Base-by-base conservation (phyloP, 1,284 basidiomycete genomes). In the Apiotrichum montevideense region DNA sequence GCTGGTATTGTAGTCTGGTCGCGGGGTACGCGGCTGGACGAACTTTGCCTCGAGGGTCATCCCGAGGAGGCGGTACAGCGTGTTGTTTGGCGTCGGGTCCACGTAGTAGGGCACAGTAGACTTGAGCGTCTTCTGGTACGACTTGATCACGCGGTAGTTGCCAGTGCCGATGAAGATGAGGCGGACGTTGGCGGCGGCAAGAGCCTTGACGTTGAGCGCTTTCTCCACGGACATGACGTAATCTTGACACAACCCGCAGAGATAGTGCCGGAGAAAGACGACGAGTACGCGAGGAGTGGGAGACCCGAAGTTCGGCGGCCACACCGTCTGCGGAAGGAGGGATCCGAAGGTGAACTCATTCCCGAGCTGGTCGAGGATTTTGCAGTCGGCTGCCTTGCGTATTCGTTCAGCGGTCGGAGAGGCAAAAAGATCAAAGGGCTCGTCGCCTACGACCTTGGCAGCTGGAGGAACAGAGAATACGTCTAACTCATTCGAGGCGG, bases 191-290 rank as follows among this genome's bases (percentile, higher is more conserved):
- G 67, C 63, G 34, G 63, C 62, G 21, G 65, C 62, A 9, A 77
- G 52, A 1, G 66, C 66, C 2, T 62, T 63, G 3, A 67, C 64
- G 55, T 76, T 72, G 35, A 76, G 63, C 4, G 65, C 57, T 0
- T 66, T 57, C 7, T 77, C 55, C 2, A 68, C 70, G 7, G 69
- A 68, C 39, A 70, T 61, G 6, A 69, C 73, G 54, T 71, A 78
- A 45, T 76, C 71, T 58, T 77, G 75, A 49, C 73, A 75, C 60
- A 71, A 67, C 8, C 73, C 73, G 58, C 75, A 77, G 71, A 73
- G 75, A 59, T 73, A 74, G 54, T 69, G 58, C 2, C 75, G 61
- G 35, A 75, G 67, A 57, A 73, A 77, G 63, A 77, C 68, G 8
- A 77, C 61, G 29, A 75, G 68, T 8, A 69, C 72, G 42, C 46